phyloP scores from a whole-genome alignment of 164 flowering plant species.

The Nymphaea colorata region DNA sequence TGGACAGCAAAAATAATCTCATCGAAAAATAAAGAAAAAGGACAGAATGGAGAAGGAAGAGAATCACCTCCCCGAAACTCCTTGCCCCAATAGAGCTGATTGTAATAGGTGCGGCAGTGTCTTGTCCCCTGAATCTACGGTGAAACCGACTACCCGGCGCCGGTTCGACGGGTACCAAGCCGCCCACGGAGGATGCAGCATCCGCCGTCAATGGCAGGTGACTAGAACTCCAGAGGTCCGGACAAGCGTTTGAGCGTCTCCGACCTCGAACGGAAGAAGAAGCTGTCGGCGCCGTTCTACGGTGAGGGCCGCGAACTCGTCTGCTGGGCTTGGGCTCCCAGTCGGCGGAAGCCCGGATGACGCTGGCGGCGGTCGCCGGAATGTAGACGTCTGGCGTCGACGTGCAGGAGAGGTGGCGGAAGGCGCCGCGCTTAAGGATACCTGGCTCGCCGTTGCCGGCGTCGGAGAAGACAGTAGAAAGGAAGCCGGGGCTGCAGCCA shows the following conservation, averaged over 20 bases:
- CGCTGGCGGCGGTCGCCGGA: not conserved
- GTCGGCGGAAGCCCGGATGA: conserved; percentile 4
- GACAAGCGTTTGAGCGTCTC: not conserved
- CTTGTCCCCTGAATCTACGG: not conserved
- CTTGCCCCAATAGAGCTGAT: not conserved
- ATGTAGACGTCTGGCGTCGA: conserved; percentile 2
- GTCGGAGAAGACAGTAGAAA: not conserved
- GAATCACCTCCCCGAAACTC: not conserved
- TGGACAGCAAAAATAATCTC: not conserved
- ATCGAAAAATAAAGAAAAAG: not conserved
- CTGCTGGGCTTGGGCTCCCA: not conserved
- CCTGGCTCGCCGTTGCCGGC: not conserved
- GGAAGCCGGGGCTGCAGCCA: not conserved
- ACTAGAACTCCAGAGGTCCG: not conserved
- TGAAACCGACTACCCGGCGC: not conserved
- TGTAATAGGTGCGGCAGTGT: not conserved
- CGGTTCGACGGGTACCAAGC: not conserved
- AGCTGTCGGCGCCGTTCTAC: not conserved
- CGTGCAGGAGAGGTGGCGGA: conserved; percentile 1
- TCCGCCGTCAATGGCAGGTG: not conserved
- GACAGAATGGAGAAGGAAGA: not conserved
- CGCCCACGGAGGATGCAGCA: not conserved
- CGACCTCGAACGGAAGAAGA: not conserved
- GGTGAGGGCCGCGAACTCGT: not conserved
- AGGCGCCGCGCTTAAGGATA: not conserved